Evolutionary conservation across 2,329 filamentous ascomycete genomes (phyloP).

Genomic region (Aureobasidium vineae): DNA sequence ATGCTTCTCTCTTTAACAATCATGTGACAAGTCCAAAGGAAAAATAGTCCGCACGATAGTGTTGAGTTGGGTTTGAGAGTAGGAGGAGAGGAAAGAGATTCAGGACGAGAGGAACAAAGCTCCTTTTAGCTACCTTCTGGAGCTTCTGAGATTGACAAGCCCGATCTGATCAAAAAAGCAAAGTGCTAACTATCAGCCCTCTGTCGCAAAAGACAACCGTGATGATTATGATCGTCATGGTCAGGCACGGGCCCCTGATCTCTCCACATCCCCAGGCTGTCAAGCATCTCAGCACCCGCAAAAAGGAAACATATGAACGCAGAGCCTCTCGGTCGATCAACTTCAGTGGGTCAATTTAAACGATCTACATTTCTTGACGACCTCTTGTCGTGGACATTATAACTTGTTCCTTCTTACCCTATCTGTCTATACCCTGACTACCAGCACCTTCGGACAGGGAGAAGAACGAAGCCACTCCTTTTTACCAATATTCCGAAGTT

Average conservation of each 20-base stretch:
- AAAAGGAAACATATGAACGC: not conserved
- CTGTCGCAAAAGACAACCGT: slow-evolving; percentile 8
- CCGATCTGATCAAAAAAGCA: slow-evolving; percentile 16
- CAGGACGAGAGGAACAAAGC: not conserved
- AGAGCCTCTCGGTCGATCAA: slow-evolving; percentile 5
- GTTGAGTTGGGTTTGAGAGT: not conserved
- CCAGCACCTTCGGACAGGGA: not conserved
- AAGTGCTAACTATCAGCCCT: slow-evolving; percentile 1
- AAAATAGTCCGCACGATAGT: not conserved
- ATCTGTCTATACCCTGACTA: not conserved
- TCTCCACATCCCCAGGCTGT: slow-evolving; percentile 1
- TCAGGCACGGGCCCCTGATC: not conserved
- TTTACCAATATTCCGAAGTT: not conserved
- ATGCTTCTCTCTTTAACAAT: not conserved
- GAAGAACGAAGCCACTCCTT: not conserved
- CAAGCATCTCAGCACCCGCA: not conserved
- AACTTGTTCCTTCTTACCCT: not conserved
- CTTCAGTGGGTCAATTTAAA: slow-evolving; percentile 13
- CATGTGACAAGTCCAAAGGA: not conserved
- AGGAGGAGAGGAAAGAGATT: not conserved
- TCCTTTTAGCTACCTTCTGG: not conserved
- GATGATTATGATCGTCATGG: slow-evolving; percentile 20
- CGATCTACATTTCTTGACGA: not conserved
- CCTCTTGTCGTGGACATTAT: not conserved
- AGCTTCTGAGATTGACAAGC: not conserved